Base-by-base conservation (phyloP, 257 asterid genomes). In the Solanum medicagineum region DNA sequence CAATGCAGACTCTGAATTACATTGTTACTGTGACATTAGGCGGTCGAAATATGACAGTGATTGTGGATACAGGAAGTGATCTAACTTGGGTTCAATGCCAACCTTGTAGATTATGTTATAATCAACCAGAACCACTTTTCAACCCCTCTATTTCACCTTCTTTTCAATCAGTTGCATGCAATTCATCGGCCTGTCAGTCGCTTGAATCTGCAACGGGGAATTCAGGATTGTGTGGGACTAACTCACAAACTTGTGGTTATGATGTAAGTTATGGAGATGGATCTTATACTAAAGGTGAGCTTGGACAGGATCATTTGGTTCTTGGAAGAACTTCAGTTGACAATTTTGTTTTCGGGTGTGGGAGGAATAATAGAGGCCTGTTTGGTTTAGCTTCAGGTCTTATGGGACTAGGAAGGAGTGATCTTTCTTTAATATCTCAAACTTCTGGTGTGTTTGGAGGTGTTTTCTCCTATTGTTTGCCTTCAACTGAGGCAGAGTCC, bases 61-160 rank as follows among this genome's bases (percentile, higher is more conserved):
- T 96, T 9, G 94, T 96, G 0, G 99, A 96, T 88, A 96, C 98
- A 0, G 98, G 99, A 49, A 93, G 97, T 71, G 98, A 96, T 77
- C 89, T 96, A 12, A 93, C 98, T 19, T 96, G 98, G 99, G 94
- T 93, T 20, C 99, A 96, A 79, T 96, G 98, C 86, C 96, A 93
- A 80, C 99, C 99, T 60, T 96, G 98, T 74, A 91, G 87, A 60
- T 68, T 87, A 9, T 94, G 99, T 84, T 93, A 96, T 87, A 85
- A 87, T 45, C 99, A 96, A 75, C 94, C 95, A 8, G 97, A 94
- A 63, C 97, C 99, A 13, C 90, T 95, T 22, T 96, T 91, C 91
- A 83, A 93, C 87, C 98, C 99, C 16, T 22, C 71, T 42, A 19
- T 44, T 2, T 96, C 98, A 0, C 90, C 94, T 84, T 93, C 95